Percentiles rank a stretch among this genome's conserved stretches.
Evolutionary conservation across 78 protist species (phyloP).

Genomic region (Pigoraptor vietnamica): DNA sequence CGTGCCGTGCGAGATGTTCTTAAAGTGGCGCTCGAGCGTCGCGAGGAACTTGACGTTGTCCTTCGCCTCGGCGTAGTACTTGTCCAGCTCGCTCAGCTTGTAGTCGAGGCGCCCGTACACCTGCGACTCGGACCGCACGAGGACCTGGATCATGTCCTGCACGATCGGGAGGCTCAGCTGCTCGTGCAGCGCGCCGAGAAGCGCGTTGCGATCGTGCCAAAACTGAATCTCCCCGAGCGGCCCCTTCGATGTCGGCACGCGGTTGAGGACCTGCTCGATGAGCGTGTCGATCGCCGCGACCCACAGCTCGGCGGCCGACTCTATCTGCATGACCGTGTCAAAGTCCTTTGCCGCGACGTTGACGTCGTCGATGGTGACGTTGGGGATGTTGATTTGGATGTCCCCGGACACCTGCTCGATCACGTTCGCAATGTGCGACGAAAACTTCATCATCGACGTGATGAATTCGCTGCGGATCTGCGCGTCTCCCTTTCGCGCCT

Average conservation of each 20-base stretch:
- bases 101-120: background rate
- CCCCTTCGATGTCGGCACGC: slow-evolving; percentile 24
- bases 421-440: slow-evolving; percentile 21
- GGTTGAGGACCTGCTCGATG: background rate
- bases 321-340: background rate
- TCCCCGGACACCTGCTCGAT: slow-evolving; percentile 44
- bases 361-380: background rate
- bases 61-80: slow-evolving; percentile 64
- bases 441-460: slow-evolving; percentile 12
- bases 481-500: background rate
- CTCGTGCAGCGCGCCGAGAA: slow-evolving; percentile 56
- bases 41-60: slow-evolving; percentile 86
- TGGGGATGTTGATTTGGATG: slow-evolving; percentile 23
- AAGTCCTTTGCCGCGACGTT: background rate
- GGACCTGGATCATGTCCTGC: slow-evolving; percentile 37
- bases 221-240: slow-evolving; percentile 74
- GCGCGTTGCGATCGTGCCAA: slow-evolving; percentile 58
- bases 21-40: slow-evolving; percentile 90
- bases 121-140: background rate
- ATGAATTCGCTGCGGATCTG: background rate
- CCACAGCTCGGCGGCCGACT: slow-evolving; percentile 1
- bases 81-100: slow-evolving; percentile 20
- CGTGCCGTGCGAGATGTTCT: slow-evolving; percentile 39
- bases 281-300: background rate
- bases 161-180: slow-evolving; percentile 59